phyloP scores from a whole-genome alignment of 768 basidiomycete species.

The Hypholoma sublateritium region DNA sequence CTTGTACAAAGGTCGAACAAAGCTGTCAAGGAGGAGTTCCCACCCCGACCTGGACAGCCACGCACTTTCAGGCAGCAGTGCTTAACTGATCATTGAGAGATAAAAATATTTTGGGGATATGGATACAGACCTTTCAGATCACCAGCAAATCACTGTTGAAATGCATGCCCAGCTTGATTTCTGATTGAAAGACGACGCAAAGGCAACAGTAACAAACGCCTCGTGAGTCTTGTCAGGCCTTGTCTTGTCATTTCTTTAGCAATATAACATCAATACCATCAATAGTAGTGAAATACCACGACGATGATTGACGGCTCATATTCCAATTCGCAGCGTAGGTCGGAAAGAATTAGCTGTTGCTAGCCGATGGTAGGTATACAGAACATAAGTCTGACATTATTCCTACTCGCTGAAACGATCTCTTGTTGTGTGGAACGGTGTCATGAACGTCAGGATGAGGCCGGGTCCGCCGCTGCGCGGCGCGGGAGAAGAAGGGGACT shows the following conservation, averaged over 20 bases:
- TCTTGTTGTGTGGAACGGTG: neutral
- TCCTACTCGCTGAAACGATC: neutral
- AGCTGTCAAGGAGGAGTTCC: neutral
- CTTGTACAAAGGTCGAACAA: conserved; percentile 1
- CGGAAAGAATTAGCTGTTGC: neutral
- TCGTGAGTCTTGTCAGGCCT: neutral
- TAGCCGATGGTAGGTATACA: neutral
- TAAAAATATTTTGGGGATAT: conserved; percentile 2
- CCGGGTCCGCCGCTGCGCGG: too few relatives aligned
- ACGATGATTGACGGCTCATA: neutral
- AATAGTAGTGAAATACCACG: neutral
- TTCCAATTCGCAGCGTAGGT: neutral
- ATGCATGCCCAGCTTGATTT: conserved; percentile 3
- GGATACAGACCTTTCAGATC: conserved; percentile 6
- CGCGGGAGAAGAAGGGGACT: neutral
- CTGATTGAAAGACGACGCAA: conserved; percentile 5
- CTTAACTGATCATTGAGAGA: neutral
- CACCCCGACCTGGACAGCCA: conserved; percentile 2
- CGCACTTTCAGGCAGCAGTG: neutral
- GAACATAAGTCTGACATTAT: neutral
- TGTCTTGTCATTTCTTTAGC: conserved; percentile 5
- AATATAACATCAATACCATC: conserved; percentile 3
- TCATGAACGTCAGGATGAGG: neutral
- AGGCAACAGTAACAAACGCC: conserved; percentile 6
- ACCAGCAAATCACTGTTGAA: conserved; percentile 3